These are phyloP conservation scores for Pyrenophora seminiperda DNA, from an alignment of 2,329 filamentous ascomycete genomes.

Conservation along the genomic window DNA sequence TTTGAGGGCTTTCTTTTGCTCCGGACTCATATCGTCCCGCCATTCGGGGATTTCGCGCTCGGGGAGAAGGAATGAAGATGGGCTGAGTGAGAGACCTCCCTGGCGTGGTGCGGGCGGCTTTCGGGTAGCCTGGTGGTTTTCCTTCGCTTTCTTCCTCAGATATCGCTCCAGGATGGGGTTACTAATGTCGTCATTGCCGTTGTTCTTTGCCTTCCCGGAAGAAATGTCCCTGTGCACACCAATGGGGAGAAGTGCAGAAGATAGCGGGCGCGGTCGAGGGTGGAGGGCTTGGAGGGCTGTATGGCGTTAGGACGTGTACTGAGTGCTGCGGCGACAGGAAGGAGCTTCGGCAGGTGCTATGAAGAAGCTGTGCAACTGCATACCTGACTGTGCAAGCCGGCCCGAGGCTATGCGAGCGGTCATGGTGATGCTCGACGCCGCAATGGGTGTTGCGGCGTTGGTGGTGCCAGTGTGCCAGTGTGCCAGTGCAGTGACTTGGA, in stretches of 20 bases:
- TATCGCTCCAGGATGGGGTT: constrained; percentile 69
- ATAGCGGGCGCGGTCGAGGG: constrained; percentile 23
- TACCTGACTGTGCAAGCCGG: constrained; percentile 67
- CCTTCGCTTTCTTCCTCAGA: constrained; percentile 38
- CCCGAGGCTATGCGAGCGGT: constrained; percentile 67
- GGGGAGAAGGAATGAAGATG: constrained; percentile 32
- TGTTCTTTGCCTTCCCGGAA: constrained; percentile 16
- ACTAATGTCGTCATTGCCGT: constrained; percentile 25
- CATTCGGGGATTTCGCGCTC: constrained; percentile 36
- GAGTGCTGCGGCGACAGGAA: background rate
- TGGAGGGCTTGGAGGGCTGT: constrained; percentile 33
- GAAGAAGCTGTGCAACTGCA: constrained; percentile 19
- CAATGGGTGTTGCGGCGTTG: constrained; percentile 31
- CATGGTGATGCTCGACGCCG: constrained; percentile 56
- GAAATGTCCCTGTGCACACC: constrained; percentile 23
- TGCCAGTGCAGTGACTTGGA: too few relatives aligned
- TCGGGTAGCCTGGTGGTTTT: too few relatives aligned
- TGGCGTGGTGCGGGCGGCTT: constrained; percentile 15
- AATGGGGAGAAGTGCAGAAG: constrained; percentile 19
- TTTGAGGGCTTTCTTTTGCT: constrained; percentile 24
- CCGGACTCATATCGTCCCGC: constrained; percentile 20
- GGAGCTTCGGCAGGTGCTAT: background rate
- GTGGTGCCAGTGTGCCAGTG: constrained; percentile 19
- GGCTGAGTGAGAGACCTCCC: constrained; percentile 24
- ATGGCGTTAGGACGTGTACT: constrained; percentile 9